These are phyloP conservation scores for Aspergillus indologenus DNA, from an alignment of 495 filamentous ascomycete genomes.

Conservation along the genomic window DNA sequence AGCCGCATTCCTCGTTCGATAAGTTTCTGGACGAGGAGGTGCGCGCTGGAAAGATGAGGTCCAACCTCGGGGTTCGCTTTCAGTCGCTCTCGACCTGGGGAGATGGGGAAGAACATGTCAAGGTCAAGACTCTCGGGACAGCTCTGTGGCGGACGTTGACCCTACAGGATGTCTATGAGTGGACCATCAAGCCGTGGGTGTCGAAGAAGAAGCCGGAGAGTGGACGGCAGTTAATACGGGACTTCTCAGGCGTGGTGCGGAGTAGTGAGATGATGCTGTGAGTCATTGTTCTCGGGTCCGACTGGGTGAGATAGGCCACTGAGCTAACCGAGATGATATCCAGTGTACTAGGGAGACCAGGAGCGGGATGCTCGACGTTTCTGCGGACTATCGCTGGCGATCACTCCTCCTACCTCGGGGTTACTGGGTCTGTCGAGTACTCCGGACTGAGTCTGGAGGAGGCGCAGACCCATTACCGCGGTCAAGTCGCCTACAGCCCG, in stretches of 20 bases:
- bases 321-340: too few species aligned
- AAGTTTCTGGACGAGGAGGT: slow-evolving; percentile 37
- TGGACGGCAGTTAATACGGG: slow-evolving; percentile 40
- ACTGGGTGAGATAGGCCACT: too few species aligned
- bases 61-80: slow-evolving; percentile 37
- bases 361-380: slow-evolving; percentile 84
- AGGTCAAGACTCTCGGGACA: slow-evolving; percentile 34
- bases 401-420: slow-evolving; percentile 68
- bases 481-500: slow-evolving; percentile 77
- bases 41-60: slow-evolving; percentile 30
- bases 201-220: slow-evolving; percentile 27
- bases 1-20: slow-evolving; percentile 38
- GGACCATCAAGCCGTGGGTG: slow-evolving; percentile 38
- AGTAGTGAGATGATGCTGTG: slow-evolving; percentile 72
- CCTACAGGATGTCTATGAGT: slow-evolving; percentile 37
- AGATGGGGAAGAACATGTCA: slow-evolving; percentile 28
- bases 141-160: slow-evolving; percentile 38
- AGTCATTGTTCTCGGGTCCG: too few species aligned
- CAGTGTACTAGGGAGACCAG: slow-evolving; percentile 75
- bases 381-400: slow-evolving; percentile 81
- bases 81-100: slow-evolving; percentile 40
- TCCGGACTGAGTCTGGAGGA: slow-evolving; percentile 62
- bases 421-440: slow-evolving; percentile 78
- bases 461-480: slow-evolving; percentile 65
- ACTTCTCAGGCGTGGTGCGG: slow-evolving; percentile 65